Conservation (phyloP, 108 stramenopile genomes). For the Nitzschia putrida region DNA sequence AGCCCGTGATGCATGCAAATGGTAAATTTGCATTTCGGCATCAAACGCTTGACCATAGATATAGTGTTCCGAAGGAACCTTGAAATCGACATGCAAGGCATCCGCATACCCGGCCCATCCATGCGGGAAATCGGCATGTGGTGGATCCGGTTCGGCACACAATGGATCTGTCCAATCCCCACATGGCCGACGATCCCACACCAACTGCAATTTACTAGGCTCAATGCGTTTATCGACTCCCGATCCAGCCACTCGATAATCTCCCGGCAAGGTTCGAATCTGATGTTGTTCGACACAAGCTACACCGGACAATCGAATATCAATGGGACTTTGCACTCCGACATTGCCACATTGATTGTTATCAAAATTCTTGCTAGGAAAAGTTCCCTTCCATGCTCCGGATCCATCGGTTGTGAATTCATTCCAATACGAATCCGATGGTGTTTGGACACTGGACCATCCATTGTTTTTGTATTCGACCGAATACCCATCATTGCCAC, state of each 20-base stretch:
- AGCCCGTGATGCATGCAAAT: slow-evolving; percentile 49
- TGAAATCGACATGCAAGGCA: slow-evolving; percentile 77
- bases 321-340: slow-evolving; percentile 74
- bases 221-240: slow-evolving; percentile 32
- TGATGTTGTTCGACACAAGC: slow-evolving; percentile 60
- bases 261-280: slow-evolving; percentile 44
- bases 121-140: slow-evolving; percentile 72
- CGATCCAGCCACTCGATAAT: slow-evolving; percentile 29
- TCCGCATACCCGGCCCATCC: slow-evolving; percentile 69
- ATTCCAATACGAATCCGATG: slow-evolving; percentile 45
- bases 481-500: slow-evolving; percentile 10
- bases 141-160: slow-evolving; percentile 56
- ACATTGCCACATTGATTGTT: slow-evolving; percentile 48
- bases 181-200: slow-evolving; percentile 47
- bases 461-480: slow-evolving; percentile 48
- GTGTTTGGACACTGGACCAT: slow-evolving; percentile 29
- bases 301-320: slow-evolving; percentile 54
- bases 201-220: slow-evolving; percentile 46
- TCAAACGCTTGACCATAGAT: slow-evolving; percentile 70
- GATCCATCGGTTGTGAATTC: slow-evolving; percentile 46
- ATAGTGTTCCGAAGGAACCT: slow-evolving; percentile 77
- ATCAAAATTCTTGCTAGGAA: slow-evolving; percentile 18
- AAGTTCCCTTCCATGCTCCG: slow-evolving; percentile 48
- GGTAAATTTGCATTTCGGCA: slow-evolving; percentile 81
- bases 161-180: slow-evolving; percentile 25